phyloP scores from a whole-genome alignment of 192 early-diverging fungal species.

The Helicostylum pulchrum region DNA sequence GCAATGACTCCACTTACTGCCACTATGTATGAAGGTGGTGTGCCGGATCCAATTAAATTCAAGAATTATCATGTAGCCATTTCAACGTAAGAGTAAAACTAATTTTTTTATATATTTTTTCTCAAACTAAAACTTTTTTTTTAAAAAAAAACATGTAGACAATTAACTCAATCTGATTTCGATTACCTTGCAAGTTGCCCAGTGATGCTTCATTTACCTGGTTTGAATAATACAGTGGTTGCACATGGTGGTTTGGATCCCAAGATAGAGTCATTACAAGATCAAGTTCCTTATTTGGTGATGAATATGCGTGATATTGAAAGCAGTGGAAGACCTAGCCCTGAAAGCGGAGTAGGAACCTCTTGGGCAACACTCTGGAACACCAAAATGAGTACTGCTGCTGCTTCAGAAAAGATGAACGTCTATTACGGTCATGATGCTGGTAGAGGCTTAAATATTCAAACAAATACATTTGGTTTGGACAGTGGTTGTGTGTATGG shows the following conservation, averaged over 20 bases:
- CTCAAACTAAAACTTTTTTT: background rate
- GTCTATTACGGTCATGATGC: conserved; percentile 74
- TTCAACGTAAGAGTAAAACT: conserved; percentile 33
- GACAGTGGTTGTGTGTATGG: conserved; percentile 74
- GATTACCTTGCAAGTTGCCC: conserved; percentile 54
- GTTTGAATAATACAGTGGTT: conserved; percentile 48
- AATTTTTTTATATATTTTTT: conserved; percentile 6
- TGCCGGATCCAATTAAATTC: conserved; percentile 34
- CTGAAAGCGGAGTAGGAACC: conserved; percentile 33
- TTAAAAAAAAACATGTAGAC: conserved; percentile 14
- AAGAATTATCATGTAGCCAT: conserved; percentile 30
- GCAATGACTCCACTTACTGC: conserved; percentile 11
- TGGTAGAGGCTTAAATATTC: conserved; percentile 51
- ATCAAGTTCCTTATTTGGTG: conserved; percentile 56
- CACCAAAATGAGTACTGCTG: conserved; percentile 19
- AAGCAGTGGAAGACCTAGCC: conserved; percentile 35
- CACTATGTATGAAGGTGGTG: conserved; percentile 25
- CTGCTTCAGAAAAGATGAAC: conserved; percentile 30
- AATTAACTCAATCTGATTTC: conserved; percentile 42
- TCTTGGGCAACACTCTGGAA: conserved; percentile 45
- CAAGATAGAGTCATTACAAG: conserved; percentile 33
- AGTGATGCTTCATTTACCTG: conserved; percentile 46
- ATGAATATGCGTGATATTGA: conserved; percentile 60
- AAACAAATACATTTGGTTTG: conserved; percentile 54
- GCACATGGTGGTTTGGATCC: conserved; percentile 69